phyloP scores from a whole-genome alignment of 257 asterid species.

The Solanum chmielewskii region DNA sequence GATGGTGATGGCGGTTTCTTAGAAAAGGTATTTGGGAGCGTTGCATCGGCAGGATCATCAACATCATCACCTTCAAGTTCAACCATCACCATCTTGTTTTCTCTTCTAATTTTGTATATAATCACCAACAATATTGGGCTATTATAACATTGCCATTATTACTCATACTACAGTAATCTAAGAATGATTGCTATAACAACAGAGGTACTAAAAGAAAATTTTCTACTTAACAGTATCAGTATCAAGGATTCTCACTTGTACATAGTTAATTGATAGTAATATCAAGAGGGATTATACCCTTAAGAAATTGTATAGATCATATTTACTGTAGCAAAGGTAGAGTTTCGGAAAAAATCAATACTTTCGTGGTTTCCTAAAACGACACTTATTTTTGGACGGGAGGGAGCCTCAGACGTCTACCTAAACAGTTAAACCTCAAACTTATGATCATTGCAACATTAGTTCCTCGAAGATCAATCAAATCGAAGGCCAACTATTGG shows the following conservation, averaged over 20 bases:
- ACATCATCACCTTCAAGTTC: slow-evolving; percentile 14
- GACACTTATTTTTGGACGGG: background rate
- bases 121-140: slow-evolving; percentile 32
- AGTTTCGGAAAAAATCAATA: too few species aligned
- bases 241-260: background rate
- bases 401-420: background rate
- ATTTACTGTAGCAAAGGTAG: background rate
- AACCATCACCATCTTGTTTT: slow-evolving; percentile 25
- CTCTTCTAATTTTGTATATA: slow-evolving; percentile 31
- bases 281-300: background rate
- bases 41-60: slow-evolving; percentile 29
- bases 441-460: background rate
- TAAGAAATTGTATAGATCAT: background rate
- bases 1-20: slow-evolving; percentile 24
- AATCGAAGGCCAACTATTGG: background rate
- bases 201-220: slow-evolving; percentile 1
- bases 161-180: slow-evolving; percentile 7
- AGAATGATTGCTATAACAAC: background rate
- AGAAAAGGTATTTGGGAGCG: slow-evolving; percentile 61
- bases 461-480: background rate
- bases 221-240: background rate
- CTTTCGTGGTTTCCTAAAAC: background rate
- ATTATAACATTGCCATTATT: slow-evolving; percentile 8
- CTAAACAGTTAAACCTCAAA: background rate
- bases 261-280: background rate